Conservation (phyloP, 768 basidiomycete species). For the Rickenella mellea region DNA sequence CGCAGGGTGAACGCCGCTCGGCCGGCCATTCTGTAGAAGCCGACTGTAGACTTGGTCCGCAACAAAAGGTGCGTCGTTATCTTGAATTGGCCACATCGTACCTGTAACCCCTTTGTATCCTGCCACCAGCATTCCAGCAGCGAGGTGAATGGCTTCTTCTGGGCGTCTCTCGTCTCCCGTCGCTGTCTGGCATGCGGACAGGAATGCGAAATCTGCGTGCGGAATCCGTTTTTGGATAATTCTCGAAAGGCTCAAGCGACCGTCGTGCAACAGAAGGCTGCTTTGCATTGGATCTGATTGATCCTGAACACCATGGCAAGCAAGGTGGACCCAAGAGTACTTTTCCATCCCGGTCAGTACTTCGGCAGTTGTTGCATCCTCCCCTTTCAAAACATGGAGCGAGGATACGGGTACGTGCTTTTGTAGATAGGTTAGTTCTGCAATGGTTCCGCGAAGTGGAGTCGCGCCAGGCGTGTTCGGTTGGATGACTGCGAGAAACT, state of each 20-base stretch:
- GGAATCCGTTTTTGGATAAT: constrained; percentile 10
- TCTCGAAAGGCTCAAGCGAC: constrained; percentile 12
- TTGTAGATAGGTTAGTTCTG: constrained; percentile 2
- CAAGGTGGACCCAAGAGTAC: constrained; percentile 19
- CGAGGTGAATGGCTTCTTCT: constrained; percentile 21
- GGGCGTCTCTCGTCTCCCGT: constrained; percentile 14
- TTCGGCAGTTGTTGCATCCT: constrained; percentile 1
- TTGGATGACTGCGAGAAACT: constrained; percentile 9
- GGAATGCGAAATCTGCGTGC: constrained; percentile 18
- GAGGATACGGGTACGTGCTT: background rate
- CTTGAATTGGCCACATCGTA: constrained; percentile 24
- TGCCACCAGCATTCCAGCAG: constrained; percentile 19
- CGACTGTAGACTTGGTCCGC: constrained; percentile 6
- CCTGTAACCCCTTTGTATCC: constrained; percentile 23
- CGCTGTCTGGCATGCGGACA: constrained; percentile 22
- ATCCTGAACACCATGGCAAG: constrained; percentile 20
- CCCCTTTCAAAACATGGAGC: background rate
- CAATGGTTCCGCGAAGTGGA: constrained; percentile 9
- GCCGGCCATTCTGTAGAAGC: background rate
- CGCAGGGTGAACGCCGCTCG: no score
- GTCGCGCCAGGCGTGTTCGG: constrained; percentile 9
- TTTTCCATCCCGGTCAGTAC: constrained; percentile 5
- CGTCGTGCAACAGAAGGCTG: constrained; percentile 15
- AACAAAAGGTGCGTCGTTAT: constrained; percentile 13
- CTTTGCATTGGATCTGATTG: constrained; percentile 17